Percentiles rank a stretch among this genome's conserved stretches.
Conservation (phyloP, 148 eudicot species). For the Vaccinium corymbosum region DNA sequence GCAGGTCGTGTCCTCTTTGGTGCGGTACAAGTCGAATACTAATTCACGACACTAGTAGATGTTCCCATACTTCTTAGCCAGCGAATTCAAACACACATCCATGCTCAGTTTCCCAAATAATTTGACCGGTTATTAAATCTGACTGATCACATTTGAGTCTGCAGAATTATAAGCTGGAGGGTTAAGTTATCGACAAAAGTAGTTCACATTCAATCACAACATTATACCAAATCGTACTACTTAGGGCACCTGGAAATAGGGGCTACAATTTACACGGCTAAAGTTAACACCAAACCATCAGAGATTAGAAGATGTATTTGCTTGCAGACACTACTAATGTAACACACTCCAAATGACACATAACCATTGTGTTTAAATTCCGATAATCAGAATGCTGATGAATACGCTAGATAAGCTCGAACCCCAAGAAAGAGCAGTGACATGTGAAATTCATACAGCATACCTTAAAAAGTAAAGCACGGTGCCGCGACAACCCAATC, state of each 20-base stretch:
- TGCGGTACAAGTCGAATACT: too few relatives aligned
- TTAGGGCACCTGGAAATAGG: neutral
- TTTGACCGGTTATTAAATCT: neutral
- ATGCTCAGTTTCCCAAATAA: neutral
- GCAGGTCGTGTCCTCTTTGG: too few relatives aligned
- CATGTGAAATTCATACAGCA: slow-evolving; percentile 22
- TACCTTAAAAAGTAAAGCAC: slow-evolving; percentile 98
- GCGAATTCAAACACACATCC: too few relatives aligned
- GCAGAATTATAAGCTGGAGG: neutral
- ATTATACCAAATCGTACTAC: neutral
- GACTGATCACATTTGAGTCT: neutral
- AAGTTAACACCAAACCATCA: slow-evolving; percentile 1
- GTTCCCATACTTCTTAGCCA: too few relatives aligned
- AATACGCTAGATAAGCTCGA: neutral
- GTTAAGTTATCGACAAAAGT: neutral
- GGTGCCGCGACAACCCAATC: slow-evolving; percentile 84
- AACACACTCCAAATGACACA: neutral
- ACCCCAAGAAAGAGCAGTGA: neutral
- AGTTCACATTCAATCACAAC: neutral
- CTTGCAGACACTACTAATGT: neutral
- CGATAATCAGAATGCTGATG: neutral
- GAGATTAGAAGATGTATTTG: neutral
- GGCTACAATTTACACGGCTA: neutral
- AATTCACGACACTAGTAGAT: too few relatives aligned
- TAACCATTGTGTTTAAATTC: neutral